phyloP scores from a whole-genome alignment of 257 asterid genomes.

The Perilla frutescens region DNA sequence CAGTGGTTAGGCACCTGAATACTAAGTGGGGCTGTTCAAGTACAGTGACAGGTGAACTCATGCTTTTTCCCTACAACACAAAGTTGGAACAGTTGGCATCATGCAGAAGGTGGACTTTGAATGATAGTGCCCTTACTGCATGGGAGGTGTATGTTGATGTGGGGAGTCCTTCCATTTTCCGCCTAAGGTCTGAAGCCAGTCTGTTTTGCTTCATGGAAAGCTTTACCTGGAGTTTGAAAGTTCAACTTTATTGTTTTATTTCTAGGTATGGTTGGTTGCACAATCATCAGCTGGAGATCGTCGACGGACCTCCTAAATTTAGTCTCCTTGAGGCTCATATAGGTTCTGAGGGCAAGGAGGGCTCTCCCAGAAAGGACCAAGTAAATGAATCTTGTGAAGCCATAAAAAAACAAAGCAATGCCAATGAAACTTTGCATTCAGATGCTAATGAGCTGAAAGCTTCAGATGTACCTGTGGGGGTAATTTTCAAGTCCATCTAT shows the following conservation, averaged over 20 bases:
- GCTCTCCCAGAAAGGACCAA: constrained; percentile 35
- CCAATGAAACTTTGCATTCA: constrained; percentile 42
- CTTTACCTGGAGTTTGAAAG: constrained; percentile 3
- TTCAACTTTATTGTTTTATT: constrained; percentile 30
- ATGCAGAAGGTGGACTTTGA: constrained; percentile 68
- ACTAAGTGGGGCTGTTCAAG: constrained; percentile 72
- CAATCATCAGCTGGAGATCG: constrained; percentile 42
- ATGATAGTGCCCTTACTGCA: constrained; percentile 60
- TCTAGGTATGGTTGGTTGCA: constrained; percentile 85
- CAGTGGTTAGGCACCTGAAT: constrained; percentile 79
- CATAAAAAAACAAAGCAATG: constrained; percentile 33
- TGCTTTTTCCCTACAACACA: constrained; percentile 71
- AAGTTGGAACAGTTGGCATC: constrained; percentile 56
- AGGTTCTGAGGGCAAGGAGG: constrained; percentile 41
- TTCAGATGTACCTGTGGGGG: constrained; percentile 43
- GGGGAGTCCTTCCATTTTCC: constrained; percentile 71
- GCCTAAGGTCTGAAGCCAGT: constrained; percentile 67
- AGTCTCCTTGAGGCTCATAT: constrained; percentile 39
- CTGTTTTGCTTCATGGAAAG: constrained; percentile 24
- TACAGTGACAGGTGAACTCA: constrained; percentile 56
- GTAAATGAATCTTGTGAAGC: constrained; percentile 42
- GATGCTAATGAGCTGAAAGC: constrained; percentile 46
- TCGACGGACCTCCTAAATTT: constrained; percentile 44
- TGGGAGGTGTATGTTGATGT: constrained; percentile 68
- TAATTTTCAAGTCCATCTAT: constrained; percentile 40